Percentiles rank a stretch among this genome's conserved stretches.
phyloP scores from a whole-genome alignment of 768 basidiomycete species.

The Naematelia encephala region DNA sequence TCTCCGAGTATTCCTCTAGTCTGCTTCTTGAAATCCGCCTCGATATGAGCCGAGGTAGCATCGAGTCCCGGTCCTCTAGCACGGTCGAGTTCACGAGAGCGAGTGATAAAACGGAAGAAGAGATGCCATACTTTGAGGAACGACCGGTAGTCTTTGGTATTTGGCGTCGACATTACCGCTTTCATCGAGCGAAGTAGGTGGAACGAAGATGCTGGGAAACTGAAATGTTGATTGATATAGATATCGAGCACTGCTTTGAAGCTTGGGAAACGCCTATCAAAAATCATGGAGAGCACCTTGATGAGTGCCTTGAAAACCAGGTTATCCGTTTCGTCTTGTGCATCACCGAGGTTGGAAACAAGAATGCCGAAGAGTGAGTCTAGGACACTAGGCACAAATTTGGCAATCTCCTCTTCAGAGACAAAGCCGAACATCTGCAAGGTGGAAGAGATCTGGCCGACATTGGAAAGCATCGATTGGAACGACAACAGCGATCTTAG shows the following conservation, averaged over 20 bases:
- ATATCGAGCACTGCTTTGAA: conserved; percentile 90
- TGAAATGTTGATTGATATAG: conserved; percentile 88
- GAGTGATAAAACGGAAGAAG: conserved; percentile 88
- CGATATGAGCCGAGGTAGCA: conserved; percentile 79
- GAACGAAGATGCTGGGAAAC: conserved; percentile 70
- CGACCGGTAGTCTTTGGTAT: conserved; percentile 71
- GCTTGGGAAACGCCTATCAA: conserved; percentile 90
- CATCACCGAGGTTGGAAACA: conserved; percentile 66
- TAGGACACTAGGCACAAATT: conserved; percentile 84
- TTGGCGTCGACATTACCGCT: conserved; percentile 69
- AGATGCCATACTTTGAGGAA: conserved; percentile 96
- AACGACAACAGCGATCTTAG: conserved; percentile 60
- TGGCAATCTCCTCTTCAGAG: conserved; percentile 90
- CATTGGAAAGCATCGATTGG: conserved; percentile 53
- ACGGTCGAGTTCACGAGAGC: conserved; percentile 85
- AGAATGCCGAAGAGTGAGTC: conserved; percentile 89
- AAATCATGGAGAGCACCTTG: conserved; percentile 83
- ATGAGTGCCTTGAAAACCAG: conserved; percentile 87
- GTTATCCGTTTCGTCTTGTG: conserved; percentile 70
- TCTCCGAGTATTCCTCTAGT: conserved; percentile 70
- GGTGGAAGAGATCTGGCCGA: conserved; percentile 65
- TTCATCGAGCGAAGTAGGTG: conserved; percentile 87
- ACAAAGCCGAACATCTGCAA: conserved; percentile 86
- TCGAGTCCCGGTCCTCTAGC: conserved; percentile 73
- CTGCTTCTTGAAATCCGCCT: conserved; percentile 78